Evolutionary conservation across 116 monocot species (phyloP).

Genomic region (Thalassia testudinum): DNA sequence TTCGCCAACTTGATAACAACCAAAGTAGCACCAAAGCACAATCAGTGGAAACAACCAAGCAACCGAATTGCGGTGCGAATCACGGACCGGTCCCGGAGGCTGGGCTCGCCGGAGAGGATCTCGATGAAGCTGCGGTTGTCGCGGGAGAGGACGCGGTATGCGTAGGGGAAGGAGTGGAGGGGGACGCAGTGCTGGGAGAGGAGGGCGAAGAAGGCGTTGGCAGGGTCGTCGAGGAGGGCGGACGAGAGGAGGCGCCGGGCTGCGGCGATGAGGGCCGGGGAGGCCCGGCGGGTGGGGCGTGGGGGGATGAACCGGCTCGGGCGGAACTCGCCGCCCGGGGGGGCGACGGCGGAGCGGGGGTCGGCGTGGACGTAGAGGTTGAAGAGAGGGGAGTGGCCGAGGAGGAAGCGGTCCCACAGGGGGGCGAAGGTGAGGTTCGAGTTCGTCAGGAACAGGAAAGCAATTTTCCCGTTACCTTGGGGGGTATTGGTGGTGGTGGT

Average conservation of each 20-base stretch:
- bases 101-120: slow-evolving; percentile 33
- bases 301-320: slow-evolving; percentile 43
- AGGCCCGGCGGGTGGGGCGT: slow-evolving; percentile 65
- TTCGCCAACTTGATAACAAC: too few species aligned
- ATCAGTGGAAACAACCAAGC: too few species aligned
- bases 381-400: slow-evolving; percentile 9
- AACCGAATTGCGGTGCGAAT: slow-evolving; percentile 4
- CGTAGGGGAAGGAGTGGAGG: slow-evolving; percentile 70
- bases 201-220: slow-evolving; percentile 79
- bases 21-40: too few species aligned
- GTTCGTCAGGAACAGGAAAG: slow-evolving; percentile 84
- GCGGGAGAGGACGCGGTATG: background rate
- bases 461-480: slow-evolving; percentile 44
- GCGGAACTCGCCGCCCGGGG: slow-evolving; percentile 33
- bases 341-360: slow-evolving; percentile 21
- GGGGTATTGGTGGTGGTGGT: background rate
- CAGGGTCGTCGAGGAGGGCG: slow-evolving; percentile 69
- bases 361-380: slow-evolving; percentile 75
- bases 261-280: slow-evolving; percentile 82
- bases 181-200: slow-evolving; percentile 84
- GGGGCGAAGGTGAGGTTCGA: slow-evolving; percentile 67
- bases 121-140: slow-evolving; percentile 57
- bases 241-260: slow-evolving; percentile 83
- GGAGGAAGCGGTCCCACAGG: slow-evolving; percentile 74
- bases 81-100: slow-evolving; percentile 18